Conservation (phyloP, 805 yeast genomes). For the Millerozyma acaciae region DNA sequence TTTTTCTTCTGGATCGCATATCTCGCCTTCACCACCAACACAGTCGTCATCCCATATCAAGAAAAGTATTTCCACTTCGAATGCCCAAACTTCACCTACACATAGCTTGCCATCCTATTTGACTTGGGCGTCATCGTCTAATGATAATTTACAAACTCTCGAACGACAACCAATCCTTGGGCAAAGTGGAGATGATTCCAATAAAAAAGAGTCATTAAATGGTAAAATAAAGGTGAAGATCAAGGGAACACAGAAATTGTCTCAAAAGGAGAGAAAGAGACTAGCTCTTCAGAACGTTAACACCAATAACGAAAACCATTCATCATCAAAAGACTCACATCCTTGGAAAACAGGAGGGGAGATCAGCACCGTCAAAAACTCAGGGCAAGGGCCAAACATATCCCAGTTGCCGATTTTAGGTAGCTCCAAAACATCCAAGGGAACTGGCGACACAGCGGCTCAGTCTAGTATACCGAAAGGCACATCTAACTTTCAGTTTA, state of each 20-base stretch:
- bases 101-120: no score
- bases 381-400: no score
- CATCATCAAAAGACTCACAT: slow-evolving; percentile 1
- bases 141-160: no score
- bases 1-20: no score
- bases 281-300: slow-evolving; percentile 15
- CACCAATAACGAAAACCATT: slow-evolving; percentile 1
- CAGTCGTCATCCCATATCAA: no score
- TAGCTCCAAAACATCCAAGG: no score
- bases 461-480: no score
- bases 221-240: slow-evolving; percentile 22
- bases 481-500: no score
- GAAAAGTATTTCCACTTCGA: no score
- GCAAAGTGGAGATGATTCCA: background rate
- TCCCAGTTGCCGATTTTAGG: slow-evolving; percentile 20
- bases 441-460: no score
- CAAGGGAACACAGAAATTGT: slow-evolving; percentile 40
- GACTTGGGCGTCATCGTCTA: slow-evolving; percentile 23
- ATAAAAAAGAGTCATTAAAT: slow-evolving; percentile 6
- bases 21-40: no score
- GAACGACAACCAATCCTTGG: slow-evolving; percentile 12
- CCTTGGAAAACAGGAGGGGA: slow-evolving; percentile 10
- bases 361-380: background rate
- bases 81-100: no score
- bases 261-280: slow-evolving; percentile 59